phyloP scores from a whole-genome alignment of 1,284 basidiomycete genomes.

The Trichosporon sp. region DNA sequence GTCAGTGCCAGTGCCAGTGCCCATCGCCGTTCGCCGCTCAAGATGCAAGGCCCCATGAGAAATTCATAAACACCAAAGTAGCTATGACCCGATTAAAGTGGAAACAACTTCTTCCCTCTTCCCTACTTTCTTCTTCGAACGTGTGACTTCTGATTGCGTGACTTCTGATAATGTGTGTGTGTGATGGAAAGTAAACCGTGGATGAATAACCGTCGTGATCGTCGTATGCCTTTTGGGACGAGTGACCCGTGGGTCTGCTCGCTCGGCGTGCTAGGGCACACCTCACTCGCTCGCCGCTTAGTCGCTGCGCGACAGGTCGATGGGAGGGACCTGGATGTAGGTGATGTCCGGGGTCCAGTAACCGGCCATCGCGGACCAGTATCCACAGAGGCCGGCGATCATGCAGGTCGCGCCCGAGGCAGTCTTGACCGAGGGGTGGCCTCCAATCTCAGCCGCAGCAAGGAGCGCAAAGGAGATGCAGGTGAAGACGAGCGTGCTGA shows the following conservation, averaged over 20 bases:
- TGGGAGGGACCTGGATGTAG: conserved; percentile 23
- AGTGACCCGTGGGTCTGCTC: too few relatives aligned
- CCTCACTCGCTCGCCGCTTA: not conserved
- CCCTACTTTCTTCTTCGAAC: not conserved
- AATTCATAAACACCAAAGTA: conserved; percentile 13
- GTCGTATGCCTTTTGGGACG: not conserved
- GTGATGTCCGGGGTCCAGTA: conserved; percentile 35
- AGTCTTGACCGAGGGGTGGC: not conserved
- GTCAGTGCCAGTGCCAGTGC: too few relatives aligned
- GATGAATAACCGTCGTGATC: not conserved
- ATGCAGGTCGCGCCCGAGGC: conserved; percentile 27
- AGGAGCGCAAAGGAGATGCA: conserved; percentile 24
- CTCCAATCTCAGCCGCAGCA: conserved; percentile 21
- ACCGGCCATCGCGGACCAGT: conserved; percentile 32
- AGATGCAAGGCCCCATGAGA: not conserved
- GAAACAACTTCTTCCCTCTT: not conserved
- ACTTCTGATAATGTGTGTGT: not conserved
- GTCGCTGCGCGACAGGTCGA: conserved; percentile 19
- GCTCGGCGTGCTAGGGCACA: too few relatives aligned
- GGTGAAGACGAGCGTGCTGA: conserved; percentile 28
- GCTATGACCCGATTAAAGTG: not conserved
- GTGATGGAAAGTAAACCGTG: not conserved
- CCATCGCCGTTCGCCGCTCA: not conserved
- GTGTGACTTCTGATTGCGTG: conserved; percentile 7
- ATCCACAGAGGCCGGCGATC: conserved; percentile 25